Evolutionary conservation across 2,329 filamentous ascomycete genomes (phyloP), one percentile per base, ranked within the genome.

Genomic region (Intubia oerlemansii): DNA sequence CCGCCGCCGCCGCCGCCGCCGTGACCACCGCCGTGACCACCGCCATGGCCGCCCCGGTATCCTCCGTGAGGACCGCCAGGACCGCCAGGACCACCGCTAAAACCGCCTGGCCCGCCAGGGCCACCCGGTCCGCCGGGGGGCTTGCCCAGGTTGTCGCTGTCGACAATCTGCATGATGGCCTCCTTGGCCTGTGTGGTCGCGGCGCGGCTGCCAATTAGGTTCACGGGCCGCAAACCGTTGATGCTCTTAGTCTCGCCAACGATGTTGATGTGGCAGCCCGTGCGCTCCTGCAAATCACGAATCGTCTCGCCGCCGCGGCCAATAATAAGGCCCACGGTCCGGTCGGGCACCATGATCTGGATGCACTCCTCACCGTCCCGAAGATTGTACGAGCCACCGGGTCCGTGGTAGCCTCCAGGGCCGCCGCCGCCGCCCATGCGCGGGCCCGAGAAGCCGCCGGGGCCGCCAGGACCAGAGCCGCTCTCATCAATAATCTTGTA

Each of bases 261-360:
- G 43, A 92, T 92, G 49, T 92, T 92, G 48, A 92, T 81, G 49
- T 92, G 84, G 48, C 82, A 92, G n/a, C 78, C 79, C 42, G 78
- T 88, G 36, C 79, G 66, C 48, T 92, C 82, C 52, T 92, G 84
- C 15, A 92, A 59, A 46, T 92, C 82, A 44, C 81, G 73, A 42
- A 92, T 92, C 2, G 82, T 92, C 53, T 92, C 82, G 34, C 82
- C 82, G 23, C 80, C 80, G 39, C 82, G 76, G n/a, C 82, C 82
- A 44, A 92, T 92, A 41, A 92, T 92, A 25, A 92, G 59, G 29
- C 82, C 82, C 34, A 92, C 82, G 7, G 82, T 92, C 42, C 81
- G 74, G 52, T 92, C 82, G 26, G 82, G 82, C 12, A 92, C 82
- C 78, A 91, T 88, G 42, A 92, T 90, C 50, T 91, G 80, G 45